phyloP scores from a whole-genome alignment of 116 monocot species.

The Trichopus zeylanicus region DNA sequence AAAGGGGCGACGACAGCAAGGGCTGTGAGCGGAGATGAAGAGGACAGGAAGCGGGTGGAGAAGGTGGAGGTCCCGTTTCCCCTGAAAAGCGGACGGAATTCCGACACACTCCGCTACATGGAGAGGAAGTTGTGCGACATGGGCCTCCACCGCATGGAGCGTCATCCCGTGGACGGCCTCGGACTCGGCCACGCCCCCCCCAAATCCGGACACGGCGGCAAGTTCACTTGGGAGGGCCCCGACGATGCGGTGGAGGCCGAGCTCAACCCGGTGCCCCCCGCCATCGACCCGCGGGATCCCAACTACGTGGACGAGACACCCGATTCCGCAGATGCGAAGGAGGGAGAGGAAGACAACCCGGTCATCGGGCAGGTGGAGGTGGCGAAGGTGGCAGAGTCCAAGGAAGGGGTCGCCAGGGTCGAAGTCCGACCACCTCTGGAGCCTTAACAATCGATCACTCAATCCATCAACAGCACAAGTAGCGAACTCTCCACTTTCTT shows the following conservation, averaged over 20 bases:
- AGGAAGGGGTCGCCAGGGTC: slow-evolving; percentile 35
- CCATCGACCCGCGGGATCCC: slow-evolving; percentile 42
- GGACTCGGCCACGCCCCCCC: slow-evolving; percentile 19
- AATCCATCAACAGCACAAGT: background rate
- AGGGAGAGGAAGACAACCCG: background rate
- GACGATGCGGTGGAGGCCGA: slow-evolving; percentile 16
- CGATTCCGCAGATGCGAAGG: slow-evolving; percentile 12
- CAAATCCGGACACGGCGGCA: slow-evolving; percentile 69
- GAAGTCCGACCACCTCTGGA: slow-evolving; percentile 14
- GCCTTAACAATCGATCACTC: background rate
- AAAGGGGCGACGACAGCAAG: too few species aligned
- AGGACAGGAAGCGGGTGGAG: slow-evolving; percentile 27
- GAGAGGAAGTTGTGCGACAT: slow-evolving; percentile 60
- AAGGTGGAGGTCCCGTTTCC: slow-evolving; percentile 19
- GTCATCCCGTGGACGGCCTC: slow-evolving; percentile 46
- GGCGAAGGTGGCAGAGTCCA: background rate
- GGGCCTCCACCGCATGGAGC: slow-evolving; percentile 62
- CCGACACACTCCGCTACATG: slow-evolving; percentile 51
- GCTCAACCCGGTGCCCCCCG: slow-evolving; percentile 44
- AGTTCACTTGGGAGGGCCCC: slow-evolving; percentile 82
- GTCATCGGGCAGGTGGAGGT: background rate
- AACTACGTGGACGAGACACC: slow-evolving; percentile 46
- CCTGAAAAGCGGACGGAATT: slow-evolving; percentile 19
- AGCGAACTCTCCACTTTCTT: background rate
- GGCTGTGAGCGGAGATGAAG: slow-evolving; percentile 28